These are phyloP conservation scores for Ustilago shanxiensis DNA, from an alignment of 1,284 basidiomycete genomes.

Conservation along the genomic window DNA sequence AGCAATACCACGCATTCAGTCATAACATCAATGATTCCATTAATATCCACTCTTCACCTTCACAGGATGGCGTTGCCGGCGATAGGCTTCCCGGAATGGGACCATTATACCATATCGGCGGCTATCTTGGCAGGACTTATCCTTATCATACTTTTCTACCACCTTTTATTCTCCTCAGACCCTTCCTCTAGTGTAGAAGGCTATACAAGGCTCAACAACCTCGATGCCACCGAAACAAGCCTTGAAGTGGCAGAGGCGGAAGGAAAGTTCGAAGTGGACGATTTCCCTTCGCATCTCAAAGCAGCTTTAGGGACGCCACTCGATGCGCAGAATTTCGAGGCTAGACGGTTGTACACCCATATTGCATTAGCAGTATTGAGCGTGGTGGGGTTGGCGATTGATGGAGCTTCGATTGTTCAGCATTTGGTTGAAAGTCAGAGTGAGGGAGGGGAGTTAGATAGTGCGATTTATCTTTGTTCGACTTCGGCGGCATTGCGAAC, in stretches of 20 bases:
- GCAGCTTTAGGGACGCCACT: constrained; percentile 29
- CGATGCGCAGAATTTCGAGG: constrained; percentile 13
- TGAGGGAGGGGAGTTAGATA: background rate
- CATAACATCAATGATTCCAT: constrained; percentile 31
- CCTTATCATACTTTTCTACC: constrained; percentile 13
- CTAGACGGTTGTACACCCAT: constrained; percentile 15
- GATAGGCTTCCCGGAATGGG: constrained; percentile 1
- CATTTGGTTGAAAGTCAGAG: background rate
- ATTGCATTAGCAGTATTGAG: constrained; percentile 20
- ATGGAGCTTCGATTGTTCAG: constrained; percentile 25
- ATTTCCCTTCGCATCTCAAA: constrained; percentile 19
- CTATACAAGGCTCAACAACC: constrained; percentile 9
- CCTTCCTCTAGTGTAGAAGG: background rate
- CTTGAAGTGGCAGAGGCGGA: background rate
- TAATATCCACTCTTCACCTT: constrained; percentile 13
- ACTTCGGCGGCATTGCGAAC: constrained; percentile 22
- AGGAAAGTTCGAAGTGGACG: constrained; percentile 22
- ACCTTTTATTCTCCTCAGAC: constrained; percentile 4
- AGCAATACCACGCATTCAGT: no score
- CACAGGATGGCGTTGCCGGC: background rate
- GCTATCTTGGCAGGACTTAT: constrained; percentile 1
- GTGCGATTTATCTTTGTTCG: constrained; percentile 9
- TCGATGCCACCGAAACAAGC: constrained; percentile 1
- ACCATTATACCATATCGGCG: constrained; percentile 22
- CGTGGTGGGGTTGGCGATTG: constrained; percentile 32